These are phyloP conservation scores for Zizania palustris DNA, from an alignment of 202 grass and related monocot species.

Conservation along the genomic window DNA sequence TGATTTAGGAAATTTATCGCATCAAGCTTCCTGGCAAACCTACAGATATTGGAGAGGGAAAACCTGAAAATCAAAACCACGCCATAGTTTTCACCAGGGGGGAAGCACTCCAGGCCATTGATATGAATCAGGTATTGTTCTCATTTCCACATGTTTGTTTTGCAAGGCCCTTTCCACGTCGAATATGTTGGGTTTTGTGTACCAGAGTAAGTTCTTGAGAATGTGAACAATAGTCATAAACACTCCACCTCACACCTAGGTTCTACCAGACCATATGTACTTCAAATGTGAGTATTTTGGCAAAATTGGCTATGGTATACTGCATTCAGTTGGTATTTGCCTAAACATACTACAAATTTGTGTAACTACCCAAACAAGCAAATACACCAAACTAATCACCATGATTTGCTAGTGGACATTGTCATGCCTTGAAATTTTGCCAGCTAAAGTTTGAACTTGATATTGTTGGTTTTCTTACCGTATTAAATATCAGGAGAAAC, in stretches of 20 bases:
- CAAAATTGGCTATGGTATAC: not conserved
- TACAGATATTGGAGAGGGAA: conserved; percentile 90
- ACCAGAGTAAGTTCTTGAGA: not conserved
- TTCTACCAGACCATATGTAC: not conserved
- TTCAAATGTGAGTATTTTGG: conserved; percentile 1
- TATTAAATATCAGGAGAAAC: not conserved
- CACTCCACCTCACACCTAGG: not conserved
- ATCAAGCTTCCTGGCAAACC: conserved; percentile 93
- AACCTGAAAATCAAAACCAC: conserved; percentile 99
- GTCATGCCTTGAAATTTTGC: not conserved
- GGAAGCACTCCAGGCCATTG: conserved; percentile 97
- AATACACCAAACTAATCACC: not conserved
- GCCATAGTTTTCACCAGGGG: conserved; percentile 97
- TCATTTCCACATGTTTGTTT: conserved; percentile 19
- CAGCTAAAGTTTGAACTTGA: not conserved
- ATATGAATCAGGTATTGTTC: conserved; percentile 96
- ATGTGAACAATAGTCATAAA: not conserved
- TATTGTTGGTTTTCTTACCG: not conserved
- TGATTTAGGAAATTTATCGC: conserved; percentile 94
- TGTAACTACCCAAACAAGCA: not conserved
- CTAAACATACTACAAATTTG: not conserved
- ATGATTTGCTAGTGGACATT: not conserved
- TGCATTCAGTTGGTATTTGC: not conserved
- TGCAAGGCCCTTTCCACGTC: conserved; percentile 7
- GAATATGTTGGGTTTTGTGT: not conserved